Evolutionary conservation across 2,329 filamentous ascomycete genomes (phyloP), one percentile per base, ranked within the genome.

Genomic region (Beauveria scarabaeidicola): DNA sequence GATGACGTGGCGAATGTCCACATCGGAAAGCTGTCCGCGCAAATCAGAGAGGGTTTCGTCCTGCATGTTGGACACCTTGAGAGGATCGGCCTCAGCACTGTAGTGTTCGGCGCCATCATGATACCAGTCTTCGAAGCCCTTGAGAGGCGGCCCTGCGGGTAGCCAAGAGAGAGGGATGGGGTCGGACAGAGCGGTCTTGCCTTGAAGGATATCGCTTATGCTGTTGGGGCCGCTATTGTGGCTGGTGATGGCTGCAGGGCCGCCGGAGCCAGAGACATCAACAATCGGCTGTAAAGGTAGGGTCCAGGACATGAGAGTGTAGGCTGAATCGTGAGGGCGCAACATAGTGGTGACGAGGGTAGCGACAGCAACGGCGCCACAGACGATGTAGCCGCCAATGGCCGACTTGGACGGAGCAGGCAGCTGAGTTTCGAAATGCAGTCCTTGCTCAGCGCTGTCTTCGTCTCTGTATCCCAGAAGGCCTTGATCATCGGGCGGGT

Each of bases 1-100:
- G 15, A 78, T 64, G 6, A 78, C 69, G 58, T 78, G 75, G 50
- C 75, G 75, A 57, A 78, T 74, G 9, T 71, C 70, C 10, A 77
- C 66, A 1, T 66, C 63, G 15, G 61, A 27, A 5, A 74, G 61
- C 52, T 66, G 67, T 3, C 63, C 64, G 1, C 63, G 64, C 5
- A 74, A 63, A 1, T 60, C 62, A 5, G 70, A 46, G 0, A 73
- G 58, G 0, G 76, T 41, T 0, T 67, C 66, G 13, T 73, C 64
- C 4, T 74, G 63, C 3, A 73, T 64, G 38, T 78, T 78, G 0
- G 72, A 70, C 21, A 76, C 69, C 52, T 71, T 75, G 44, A 77
- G 47, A 0, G 75, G 76, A 32, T 78, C 76, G 6, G 65, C 58
- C 1, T 63, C 64, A 2, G 75, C 68, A 21, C 63, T 69, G 52